Percentiles rank a stretch among this genome's conserved stretches.
These are phyloP conservation scores for Gossypium thurberi DNA, from an alignment of 345 rosid species.

Conservation along the genomic window DNA sequence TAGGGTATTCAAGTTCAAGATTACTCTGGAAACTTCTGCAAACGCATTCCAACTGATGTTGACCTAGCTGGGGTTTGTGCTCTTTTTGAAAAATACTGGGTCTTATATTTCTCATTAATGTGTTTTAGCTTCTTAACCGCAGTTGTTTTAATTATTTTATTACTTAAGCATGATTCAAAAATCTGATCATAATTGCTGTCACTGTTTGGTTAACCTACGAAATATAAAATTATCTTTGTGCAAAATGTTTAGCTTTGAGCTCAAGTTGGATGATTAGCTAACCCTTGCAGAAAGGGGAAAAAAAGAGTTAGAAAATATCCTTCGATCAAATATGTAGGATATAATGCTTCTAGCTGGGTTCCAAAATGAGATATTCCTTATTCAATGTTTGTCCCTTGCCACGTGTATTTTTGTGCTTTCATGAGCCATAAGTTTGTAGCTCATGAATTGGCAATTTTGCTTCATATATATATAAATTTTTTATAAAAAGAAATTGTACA, in stretches of 20 bases:
- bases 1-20: slow-evolving; percentile 98
- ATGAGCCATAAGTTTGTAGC: neutral
- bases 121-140: neutral
- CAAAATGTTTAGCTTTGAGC: neutral
- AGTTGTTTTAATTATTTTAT: neutral
- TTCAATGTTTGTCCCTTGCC: neutral
- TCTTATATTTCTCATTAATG: neutral
- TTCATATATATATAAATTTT: neutral
- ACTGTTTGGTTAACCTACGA: slow-evolving; percentile 1
- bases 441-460: neutral
- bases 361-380: neutral
- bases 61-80: slow-evolving; percentile 88
- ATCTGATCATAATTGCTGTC: neutral
- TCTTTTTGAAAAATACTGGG: slow-evolving; percentile 5
- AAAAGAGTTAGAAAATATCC: neutral
- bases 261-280: neutral
- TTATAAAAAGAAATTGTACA: neutral
- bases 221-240: neutral
- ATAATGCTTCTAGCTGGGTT: neutral
- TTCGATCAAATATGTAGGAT: neutral
- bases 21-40: slow-evolving; percentile 91
- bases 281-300: neutral
- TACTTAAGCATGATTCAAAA: slow-evolving; percentile 5
- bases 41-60: slow-evolving; percentile 90
- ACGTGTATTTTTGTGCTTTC: neutral